phyloP scores from a whole-genome alignment of 23 red algal species.

The Gracilaria gracilis region DNA sequence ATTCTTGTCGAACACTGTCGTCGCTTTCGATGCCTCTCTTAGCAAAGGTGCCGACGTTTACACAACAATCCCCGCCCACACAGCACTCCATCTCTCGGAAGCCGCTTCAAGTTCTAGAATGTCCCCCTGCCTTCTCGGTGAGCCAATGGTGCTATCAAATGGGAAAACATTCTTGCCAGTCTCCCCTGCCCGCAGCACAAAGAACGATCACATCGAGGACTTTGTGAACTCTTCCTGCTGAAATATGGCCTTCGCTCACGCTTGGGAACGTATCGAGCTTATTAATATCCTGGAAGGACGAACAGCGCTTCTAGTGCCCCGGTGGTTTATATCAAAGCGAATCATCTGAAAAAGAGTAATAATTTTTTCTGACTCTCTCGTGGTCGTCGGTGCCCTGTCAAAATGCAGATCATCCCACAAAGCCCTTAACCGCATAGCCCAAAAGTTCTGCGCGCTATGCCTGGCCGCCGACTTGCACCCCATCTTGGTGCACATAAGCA shows the following conservation, averaged over 20 bases:
- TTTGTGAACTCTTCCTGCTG: not conserved
- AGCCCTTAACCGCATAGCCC: too few species aligned
- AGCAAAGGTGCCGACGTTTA: not conserved
- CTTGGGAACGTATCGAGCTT: not conserved
- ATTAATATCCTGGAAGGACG: conserved; percentile 19
- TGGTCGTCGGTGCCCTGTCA: too few species aligned
- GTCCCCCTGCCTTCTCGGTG: too few species aligned
- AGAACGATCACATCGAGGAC: not conserved
- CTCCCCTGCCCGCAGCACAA: too few species aligned
- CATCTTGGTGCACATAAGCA: too few species aligned
- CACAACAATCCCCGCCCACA: not conserved
- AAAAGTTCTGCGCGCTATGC: too few species aligned
- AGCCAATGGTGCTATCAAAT: too few species aligned
- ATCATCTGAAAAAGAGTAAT: not conserved
- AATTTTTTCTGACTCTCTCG: not conserved
- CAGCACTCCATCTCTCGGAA: too few species aligned
- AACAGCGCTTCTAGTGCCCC: not conserved
- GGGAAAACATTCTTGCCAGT: too few species aligned
- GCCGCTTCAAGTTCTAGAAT: too few species aligned
- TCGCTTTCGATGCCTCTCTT: not conserved
- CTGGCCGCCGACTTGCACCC: too few species aligned
- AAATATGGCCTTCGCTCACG: not conserved
- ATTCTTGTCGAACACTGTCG: not conserved
- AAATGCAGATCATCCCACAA: too few species aligned
- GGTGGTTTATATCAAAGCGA: not conserved